These are phyloP conservation scores for Triticum urartu DNA, from an alignment of 176 grass and related monocot genomes.

Conservation along the genomic window DNA sequence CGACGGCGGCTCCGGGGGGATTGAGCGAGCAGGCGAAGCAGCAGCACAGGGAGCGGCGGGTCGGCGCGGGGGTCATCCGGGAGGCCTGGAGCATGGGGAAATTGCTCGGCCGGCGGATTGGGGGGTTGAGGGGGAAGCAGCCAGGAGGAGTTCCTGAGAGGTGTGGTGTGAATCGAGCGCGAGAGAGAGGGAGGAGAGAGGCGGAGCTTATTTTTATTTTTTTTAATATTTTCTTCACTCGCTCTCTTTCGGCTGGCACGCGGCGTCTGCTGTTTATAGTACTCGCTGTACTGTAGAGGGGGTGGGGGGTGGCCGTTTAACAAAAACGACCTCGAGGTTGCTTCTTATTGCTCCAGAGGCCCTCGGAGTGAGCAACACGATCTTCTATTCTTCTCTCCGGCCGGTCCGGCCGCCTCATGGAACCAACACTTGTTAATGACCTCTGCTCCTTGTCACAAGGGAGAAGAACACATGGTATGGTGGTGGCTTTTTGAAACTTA, in stretches of 20 bases:
- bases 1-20: neutral
- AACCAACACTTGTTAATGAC: neutral
- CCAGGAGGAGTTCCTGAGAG: neutral
- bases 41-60: neutral
- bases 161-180: conserved; percentile 5
- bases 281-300: neutral
- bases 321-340: neutral
- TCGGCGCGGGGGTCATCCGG: neutral
- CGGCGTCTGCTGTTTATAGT: neutral
- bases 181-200: neutral
- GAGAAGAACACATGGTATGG: neutral
- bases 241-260: neutral
- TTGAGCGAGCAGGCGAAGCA: neutral
- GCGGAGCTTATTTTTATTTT: neutral
- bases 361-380: conserved; percentile 7
- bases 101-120: neutral
- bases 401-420: neutral
- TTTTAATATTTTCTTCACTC: neutral
- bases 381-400: neutral
- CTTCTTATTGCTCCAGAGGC: neutral
- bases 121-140: conserved; percentile 8
- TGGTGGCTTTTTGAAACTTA: neutral
- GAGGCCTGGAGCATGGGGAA: neutral
- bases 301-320: neutral
- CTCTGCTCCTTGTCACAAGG: neutral